Percentiles rank a stretch among this genome's conserved stretches.
These are phyloP conservation scores for Cladorrhinum sp. DNA, from an alignment of 2,329 filamentous ascomycete genomes.

Conservation along the genomic window DNA sequence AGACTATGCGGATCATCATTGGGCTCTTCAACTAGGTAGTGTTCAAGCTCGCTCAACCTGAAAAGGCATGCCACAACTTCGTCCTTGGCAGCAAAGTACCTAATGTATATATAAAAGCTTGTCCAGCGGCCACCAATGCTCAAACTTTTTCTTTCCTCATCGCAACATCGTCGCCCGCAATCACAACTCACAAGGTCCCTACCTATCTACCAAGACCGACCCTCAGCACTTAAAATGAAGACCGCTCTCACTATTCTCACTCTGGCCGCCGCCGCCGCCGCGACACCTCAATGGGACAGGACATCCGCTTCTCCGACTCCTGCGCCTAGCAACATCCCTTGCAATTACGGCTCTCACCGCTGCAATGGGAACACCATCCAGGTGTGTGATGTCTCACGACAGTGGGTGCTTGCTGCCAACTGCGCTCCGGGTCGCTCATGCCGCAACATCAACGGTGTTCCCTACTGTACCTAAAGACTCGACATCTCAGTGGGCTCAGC, in stretches of 20 bases:
- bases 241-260: not conserved
- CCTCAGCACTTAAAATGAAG: not conserved
- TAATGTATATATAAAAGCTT: no score
- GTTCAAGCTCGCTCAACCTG: no score
- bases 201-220: not conserved
- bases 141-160: not conserved
- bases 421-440: not conserved
- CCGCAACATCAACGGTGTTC: not conserved
- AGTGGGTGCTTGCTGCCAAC: not conserved
- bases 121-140: not conserved
- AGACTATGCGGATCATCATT: no score
- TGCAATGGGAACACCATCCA: not conserved
- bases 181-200: not conserved
- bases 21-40: no score
- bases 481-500: not conserved
- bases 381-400: not conserved
- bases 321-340: not conserved
- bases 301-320: no score
- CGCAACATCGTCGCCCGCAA: not conserved
- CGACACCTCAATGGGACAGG: no score
- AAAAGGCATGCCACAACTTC: no score
- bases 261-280: not conserved
- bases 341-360: not conserved
- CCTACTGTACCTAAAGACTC: not conserved
- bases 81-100: no score